phyloP scores from a whole-genome alignment of 2,329 filamentous ascomycete species.

The Fusarium protoensiforme region DNA sequence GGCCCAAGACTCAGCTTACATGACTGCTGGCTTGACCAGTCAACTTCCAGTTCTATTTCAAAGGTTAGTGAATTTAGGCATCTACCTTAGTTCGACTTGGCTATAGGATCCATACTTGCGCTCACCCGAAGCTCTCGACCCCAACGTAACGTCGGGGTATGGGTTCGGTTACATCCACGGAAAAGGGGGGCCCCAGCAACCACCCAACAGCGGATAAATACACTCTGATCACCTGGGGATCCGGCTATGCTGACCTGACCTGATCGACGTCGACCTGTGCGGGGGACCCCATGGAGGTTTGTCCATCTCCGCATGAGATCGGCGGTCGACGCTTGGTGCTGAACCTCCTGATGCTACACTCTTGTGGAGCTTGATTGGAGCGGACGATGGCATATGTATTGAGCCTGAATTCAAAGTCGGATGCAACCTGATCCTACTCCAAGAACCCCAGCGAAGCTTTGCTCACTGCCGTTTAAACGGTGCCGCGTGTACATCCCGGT shows the following conservation, averaged over 20 bases:
- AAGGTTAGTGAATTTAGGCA: not conserved
- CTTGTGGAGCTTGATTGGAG: not conserved
- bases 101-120: not conserved
- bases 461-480: not conserved
- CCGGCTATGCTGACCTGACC: not conserved
- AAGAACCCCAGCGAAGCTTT: not conserved
- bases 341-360: not conserved
- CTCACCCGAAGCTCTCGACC: not conserved
- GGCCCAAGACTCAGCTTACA: not conserved
- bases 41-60: not conserved
- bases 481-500: not conserved
- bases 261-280: not conserved
- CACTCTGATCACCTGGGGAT: not conserved
- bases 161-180: not conserved
- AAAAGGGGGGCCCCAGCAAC: not conserved
- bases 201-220: not conserved
- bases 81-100: not conserved
- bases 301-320: not conserved
- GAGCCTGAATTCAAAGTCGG: not conserved
- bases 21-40: not conserved
- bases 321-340: not conserved
- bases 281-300: not conserved
- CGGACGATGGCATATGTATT: not conserved
- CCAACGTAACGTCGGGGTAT: not conserved
- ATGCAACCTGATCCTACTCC: not conserved